These are phyloP conservation scores for Trypanosoma platydactyli DNA, from an alignment of 208 protist species.

Conservation along the genomic window DNA sequence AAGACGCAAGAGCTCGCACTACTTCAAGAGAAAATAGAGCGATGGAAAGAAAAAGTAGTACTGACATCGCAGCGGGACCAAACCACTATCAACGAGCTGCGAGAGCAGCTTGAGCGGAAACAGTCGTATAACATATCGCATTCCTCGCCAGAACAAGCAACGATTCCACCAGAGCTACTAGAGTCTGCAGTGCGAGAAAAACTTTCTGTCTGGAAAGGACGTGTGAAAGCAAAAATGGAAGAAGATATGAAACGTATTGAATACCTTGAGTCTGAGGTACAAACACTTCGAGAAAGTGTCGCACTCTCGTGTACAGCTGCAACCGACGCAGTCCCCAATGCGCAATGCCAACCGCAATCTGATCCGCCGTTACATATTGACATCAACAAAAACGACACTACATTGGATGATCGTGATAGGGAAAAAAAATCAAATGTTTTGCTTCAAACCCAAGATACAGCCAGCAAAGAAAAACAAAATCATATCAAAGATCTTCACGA, in stretches of 20 bases:
- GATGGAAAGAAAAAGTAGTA: slow-evolving; percentile 45
- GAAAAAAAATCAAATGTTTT: too few species aligned
- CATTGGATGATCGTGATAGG: too few species aligned
- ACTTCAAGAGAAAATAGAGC: slow-evolving; percentile 37
- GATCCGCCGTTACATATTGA: too few species aligned
- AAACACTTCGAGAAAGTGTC: background rate
- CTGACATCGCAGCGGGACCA: slow-evolving; percentile 28
- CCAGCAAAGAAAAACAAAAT: too few species aligned
- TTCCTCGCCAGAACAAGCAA: slow-evolving; percentile 3
- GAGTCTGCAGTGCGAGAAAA: slow-evolving; percentile 36
- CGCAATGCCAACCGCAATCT: background rate
- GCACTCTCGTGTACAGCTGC: too few species aligned
- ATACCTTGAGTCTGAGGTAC: slow-evolving; percentile 24
- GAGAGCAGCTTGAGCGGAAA: background rate
- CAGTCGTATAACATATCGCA: background rate
- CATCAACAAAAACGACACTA: too few species aligned
- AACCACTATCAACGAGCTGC: slow-evolving; percentile 29
- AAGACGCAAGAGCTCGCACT: slow-evolving; percentile 24
- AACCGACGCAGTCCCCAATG: too few species aligned
- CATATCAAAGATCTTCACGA: background rate
- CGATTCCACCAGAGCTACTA: slow-evolving; percentile 12
- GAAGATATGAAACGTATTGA: slow-evolving; percentile 34
- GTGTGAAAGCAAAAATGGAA: slow-evolving; percentile 28
- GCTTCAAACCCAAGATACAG: too few species aligned
- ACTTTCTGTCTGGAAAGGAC: slow-evolving; percentile 40